Evolutionary conservation across 768 basidiomycete species (phyloP).

Genomic region (Asterophora parasitica): DNA sequence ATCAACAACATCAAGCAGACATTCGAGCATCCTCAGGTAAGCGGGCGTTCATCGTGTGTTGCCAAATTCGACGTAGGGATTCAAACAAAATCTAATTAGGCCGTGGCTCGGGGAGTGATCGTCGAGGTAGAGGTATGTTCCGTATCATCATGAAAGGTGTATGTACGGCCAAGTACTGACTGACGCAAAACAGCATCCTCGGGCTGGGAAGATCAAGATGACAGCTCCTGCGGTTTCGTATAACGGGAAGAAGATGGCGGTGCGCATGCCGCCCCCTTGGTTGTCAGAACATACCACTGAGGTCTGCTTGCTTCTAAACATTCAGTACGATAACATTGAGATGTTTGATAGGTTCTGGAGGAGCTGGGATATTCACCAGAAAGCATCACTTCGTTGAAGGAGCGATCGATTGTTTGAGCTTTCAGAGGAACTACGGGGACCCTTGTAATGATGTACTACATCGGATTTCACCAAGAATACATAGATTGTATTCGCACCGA

Average conservation of each 20-base stretch:
- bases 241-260: conserved; percentile 73
- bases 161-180: conserved; percentile 5
- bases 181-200: conserved; percentile 49
- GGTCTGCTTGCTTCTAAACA: conserved; percentile 30
- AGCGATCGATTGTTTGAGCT: conserved; percentile 15
- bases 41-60: not conserved
- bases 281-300: conserved; percentile 80
- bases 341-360: conserved; percentile 19
- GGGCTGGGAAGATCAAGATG: conserved; percentile 72
- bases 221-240: conserved; percentile 80
- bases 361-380: conserved; percentile 28
- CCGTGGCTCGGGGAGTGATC: conserved; percentile 67
- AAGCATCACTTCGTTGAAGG: conserved; percentile 14
- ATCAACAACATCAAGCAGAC: conserved; percentile 91
- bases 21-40: conserved; percentile 77
- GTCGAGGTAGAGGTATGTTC: conserved; percentile 72
- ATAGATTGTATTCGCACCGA: too few relatives aligned
- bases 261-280: conserved; percentile 79
- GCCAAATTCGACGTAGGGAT: not conserved
- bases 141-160: conserved; percentile 25
- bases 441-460: too few relatives aligned
- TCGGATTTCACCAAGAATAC: too few relatives aligned
- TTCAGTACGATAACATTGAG: not conserved
- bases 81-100: conserved; percentile 38
- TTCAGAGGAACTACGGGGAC: not conserved